Evolutionary conservation across 1,284 basidiomycete genomes (phyloP).

Genomic region (Cutaneotrichosporon sp.): DNA sequence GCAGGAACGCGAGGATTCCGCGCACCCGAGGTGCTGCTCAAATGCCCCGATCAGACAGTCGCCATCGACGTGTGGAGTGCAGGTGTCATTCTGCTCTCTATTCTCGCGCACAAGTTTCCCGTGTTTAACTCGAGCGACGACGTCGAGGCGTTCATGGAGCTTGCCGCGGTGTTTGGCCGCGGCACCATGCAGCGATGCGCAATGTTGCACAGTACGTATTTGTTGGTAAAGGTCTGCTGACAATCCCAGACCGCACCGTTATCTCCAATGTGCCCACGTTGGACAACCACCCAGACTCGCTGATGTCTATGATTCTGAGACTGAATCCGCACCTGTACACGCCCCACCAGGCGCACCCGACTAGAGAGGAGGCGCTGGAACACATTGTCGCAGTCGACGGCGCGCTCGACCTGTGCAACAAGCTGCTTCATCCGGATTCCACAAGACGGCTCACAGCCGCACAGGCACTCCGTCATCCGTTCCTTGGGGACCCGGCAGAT

Average conservation of each 20-base stretch:
- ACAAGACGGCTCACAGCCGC: conserved; percentile 69
- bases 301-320: conserved; percentile 66
- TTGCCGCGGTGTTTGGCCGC: conserved; percentile 80
- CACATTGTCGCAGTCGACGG: conserved; percentile 58
- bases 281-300: conserved; percentile 59
- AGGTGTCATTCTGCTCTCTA: conserved; percentile 86
- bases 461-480: conserved; percentile 69
- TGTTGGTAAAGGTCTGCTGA: not conserved
- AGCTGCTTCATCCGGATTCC: conserved; percentile 67
- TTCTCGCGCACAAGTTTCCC: conserved; percentile 88
- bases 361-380: conserved; percentile 35
- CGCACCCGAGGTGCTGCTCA: conserved; percentile 92
- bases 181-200: conserved; percentile 79
- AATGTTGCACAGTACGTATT: conserved; percentile 72
- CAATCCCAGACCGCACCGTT: conserved; percentile 69
- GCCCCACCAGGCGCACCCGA: conserved; percentile 49
- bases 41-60: conserved; percentile 88
- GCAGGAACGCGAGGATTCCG: conserved; percentile 96
- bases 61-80: conserved; percentile 97
- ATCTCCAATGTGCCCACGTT: conserved; percentile 76
- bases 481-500: conserved; percentile 52
- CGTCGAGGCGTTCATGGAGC: conserved; percentile 90
- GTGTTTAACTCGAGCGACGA: conserved; percentile 94
- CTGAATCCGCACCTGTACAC: conserved; percentile 69
- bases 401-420: conserved; percentile 67